Evolutionary conservation across 495 filamentous ascomycete species (phyloP).

Genomic region (Entonaema liquescens): DNA sequence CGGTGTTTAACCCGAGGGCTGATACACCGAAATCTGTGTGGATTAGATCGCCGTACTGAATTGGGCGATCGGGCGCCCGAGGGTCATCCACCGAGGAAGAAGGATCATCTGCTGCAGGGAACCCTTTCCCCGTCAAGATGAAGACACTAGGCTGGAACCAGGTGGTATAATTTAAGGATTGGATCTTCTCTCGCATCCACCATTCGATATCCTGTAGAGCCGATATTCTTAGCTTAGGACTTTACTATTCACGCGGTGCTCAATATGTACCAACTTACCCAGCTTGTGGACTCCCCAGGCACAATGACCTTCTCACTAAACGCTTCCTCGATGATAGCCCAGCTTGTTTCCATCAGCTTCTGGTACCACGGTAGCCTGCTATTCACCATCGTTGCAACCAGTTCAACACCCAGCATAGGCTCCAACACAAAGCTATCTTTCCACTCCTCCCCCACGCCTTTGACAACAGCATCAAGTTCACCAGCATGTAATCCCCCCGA

Average conservation of each 20-base stretch:
- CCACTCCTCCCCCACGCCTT: conserved; percentile 49
- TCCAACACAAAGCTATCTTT: conserved; percentile 46
- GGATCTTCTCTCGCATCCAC: conserved; percentile 57
- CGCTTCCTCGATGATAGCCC: conserved; percentile 57
- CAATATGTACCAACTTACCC: conserved; percentile 37
- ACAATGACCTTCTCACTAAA: conserved; percentile 55
- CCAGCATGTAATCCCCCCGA: conserved; percentile 56
- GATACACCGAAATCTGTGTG: conserved; percentile 60
- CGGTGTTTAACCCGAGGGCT: conserved; percentile 58
- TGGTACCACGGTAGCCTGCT: conserved; percentile 51
- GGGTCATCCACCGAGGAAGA: conserved; percentile 18
- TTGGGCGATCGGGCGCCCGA: conserved; percentile 39
- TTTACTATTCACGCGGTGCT: not conserved
- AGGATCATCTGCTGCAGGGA: conserved; percentile 27
- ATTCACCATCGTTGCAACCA: conserved; percentile 54
- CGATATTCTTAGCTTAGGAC: conserved; percentile 2
- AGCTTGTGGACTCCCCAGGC: conserved; percentile 53
- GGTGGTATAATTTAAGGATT: conserved; percentile 57
- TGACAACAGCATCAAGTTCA: conserved; percentile 47
- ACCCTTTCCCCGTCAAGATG: conserved; percentile 45
- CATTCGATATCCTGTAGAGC: conserved; percentile 55
- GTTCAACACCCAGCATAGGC: conserved; percentile 56
- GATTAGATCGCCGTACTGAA: conserved; percentile 54
- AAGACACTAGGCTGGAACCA: conserved; percentile 58
- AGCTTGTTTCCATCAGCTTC: conserved; percentile 56